Percentiles rank a stretch among this genome's conserved stretches.
Evolutionary conservation across 306 rosid species (phyloP).

Genomic region (Crotalaria pallida): DNA sequence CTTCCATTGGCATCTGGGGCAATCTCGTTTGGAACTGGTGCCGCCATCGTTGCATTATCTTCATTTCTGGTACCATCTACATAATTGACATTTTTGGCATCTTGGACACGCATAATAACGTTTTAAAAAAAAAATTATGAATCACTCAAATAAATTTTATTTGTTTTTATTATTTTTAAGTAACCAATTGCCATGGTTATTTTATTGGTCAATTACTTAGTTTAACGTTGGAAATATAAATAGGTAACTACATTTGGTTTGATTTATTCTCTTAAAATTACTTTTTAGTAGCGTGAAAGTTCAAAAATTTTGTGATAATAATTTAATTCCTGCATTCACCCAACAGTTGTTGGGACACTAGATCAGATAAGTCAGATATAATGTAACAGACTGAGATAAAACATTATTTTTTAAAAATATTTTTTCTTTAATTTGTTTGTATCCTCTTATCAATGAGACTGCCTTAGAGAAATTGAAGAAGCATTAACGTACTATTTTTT

Average conservation of each 20-base stretch:
- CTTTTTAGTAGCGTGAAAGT: background rate
- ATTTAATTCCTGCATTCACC: too few relatives aligned
- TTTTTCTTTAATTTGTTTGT: background rate
- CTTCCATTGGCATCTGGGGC: slow-evolving; percentile 82
- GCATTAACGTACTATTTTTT: too few relatives aligned
- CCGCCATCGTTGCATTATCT: slow-evolving; percentile 42
- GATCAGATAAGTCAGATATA: too few relatives aligned
- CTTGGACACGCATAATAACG: background rate
- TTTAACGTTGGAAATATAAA: too few relatives aligned
- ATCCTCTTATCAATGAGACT: too few relatives aligned
- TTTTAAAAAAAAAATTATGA: too few relatives aligned
- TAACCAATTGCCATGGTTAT: background rate
- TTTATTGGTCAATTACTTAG: background rate
- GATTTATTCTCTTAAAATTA: background rate
- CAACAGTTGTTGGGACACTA: too few relatives aligned
- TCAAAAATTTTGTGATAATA: too few relatives aligned
- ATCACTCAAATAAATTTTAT: background rate
- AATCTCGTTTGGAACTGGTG: slow-evolving; percentile 46
- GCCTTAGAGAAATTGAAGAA: too few relatives aligned
- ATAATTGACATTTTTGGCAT: background rate
- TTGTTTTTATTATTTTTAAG: background rate
- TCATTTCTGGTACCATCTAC: slow-evolving; percentile 43
- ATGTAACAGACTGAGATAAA: too few relatives aligned
- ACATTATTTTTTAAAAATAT: too few relatives aligned
- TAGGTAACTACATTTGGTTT: too few relatives aligned